A percentile compares a stretch with the other conserved stretches of the same genome.
Conservation (phyloP, 225 moss, liverwort and hornwort species). For the Sphagnum tenellum region DNA sequence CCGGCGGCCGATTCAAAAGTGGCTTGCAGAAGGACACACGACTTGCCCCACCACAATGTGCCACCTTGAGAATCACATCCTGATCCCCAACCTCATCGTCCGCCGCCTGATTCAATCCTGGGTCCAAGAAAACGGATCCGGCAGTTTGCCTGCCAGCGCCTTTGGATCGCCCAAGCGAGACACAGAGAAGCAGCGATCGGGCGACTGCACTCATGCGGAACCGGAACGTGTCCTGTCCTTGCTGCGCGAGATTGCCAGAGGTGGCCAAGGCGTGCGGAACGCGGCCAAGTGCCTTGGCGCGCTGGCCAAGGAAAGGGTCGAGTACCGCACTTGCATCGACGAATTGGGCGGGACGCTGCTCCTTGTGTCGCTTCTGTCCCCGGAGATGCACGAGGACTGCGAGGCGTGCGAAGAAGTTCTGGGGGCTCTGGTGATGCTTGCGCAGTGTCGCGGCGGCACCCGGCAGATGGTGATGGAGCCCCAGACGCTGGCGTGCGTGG, state of each 20-base stretch:
- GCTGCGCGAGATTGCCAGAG: background rate
- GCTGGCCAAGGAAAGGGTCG: slow-evolving; percentile 1
- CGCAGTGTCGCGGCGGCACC: background rate
- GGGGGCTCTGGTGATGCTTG: background rate
- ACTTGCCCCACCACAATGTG: slow-evolving; percentile 16
- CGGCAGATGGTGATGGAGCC: slow-evolving; percentile 1
- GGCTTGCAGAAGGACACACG: slow-evolving; percentile 12
- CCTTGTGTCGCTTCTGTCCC: background rate
- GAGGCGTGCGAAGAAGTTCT: slow-evolving; percentile 1
- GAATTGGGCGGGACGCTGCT: background rate
- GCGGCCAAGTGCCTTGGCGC: background rate
- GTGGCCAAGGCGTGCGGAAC: background rate
- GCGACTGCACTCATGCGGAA: background rate
- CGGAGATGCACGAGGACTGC: background rate
- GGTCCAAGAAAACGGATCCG: slow-evolving; percentile 2
- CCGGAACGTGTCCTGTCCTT: background rate
- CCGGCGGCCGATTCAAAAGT: slow-evolving; percentile 10
- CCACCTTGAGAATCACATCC: slow-evolving; percentile 3
- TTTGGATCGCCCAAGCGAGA: background rate
- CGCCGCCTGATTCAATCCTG: slow-evolving; percentile 10
- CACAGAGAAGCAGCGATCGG: too few species aligned
- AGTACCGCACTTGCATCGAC: slow-evolving; percentile 1
- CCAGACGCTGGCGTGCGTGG: background rate
- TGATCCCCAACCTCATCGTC: slow-evolving; percentile 18
- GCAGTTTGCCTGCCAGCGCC: slow-evolving; percentile 1